These are phyloP conservation scores for Aphanomyces cochlioides DNA, from an alignment of 352 stramenopile genomes.

Conservation along the genomic window DNA sequence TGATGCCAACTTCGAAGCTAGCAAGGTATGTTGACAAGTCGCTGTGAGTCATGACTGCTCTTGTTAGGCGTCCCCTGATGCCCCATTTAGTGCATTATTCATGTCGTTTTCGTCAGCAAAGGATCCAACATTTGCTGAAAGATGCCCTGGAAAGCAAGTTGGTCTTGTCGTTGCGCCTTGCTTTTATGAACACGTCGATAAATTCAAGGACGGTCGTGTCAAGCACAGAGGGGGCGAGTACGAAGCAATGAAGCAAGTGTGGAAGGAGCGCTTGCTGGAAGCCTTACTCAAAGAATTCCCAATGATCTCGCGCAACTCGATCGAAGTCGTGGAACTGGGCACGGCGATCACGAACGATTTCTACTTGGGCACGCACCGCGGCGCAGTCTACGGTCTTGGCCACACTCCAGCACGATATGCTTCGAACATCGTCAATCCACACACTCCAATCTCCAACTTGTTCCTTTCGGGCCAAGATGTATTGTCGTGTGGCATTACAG, in stretches of 20 bases:
- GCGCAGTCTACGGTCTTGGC: constrained; percentile 40
- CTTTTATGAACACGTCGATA: constrained; percentile 37
- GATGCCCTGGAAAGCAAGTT: constrained; percentile 22
- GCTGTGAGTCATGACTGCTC: neutral
- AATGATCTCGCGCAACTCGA: constrained; percentile 32
- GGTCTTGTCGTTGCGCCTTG: constrained; percentile 33
- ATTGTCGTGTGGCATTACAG: constrained; percentile 20
- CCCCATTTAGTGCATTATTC: constrained; percentile 29
- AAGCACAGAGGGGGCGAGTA: constrained; percentile 39
- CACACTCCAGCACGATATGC: constrained; percentile 31
- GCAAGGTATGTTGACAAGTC: neutral
- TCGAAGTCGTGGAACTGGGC: constrained; percentile 36
- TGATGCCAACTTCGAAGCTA: constrained; percentile 36
- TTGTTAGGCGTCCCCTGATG: constrained; percentile 14
- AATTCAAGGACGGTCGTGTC: constrained; percentile 35
- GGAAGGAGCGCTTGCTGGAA: constrained; percentile 34
- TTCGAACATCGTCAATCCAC: constrained; percentile 6
- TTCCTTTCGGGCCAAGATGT: constrained; percentile 29
- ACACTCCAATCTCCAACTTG: constrained; percentile 27
- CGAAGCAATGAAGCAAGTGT: constrained; percentile 34
- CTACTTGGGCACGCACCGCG: constrained; percentile 40
- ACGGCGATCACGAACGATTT: constrained; percentile 45
- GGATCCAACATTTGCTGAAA: constrained; percentile 29
- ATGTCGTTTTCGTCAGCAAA: constrained; percentile 35
- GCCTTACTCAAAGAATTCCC: constrained; percentile 41